Base-by-base conservation (phyloP, 2,329 filamentous ascomycete species). In the Colletotrichum sp. region DNA sequence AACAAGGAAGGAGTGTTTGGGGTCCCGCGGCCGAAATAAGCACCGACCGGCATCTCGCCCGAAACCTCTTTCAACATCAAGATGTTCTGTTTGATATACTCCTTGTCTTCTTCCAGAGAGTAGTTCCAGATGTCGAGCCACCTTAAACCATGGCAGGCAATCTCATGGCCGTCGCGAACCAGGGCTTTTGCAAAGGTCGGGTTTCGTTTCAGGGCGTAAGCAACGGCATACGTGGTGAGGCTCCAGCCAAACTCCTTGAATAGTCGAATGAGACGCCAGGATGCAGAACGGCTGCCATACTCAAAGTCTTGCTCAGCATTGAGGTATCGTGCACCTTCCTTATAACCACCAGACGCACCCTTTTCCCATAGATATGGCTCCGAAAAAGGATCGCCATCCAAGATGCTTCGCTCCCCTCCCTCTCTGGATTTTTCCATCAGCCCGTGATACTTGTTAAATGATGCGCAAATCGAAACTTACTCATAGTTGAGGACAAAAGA, bases 121-220 rank as follows among this genome's bases (percentile, higher is more conserved):
- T 84, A 84, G 52, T 86, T 79, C 78, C 83, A 84, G 66, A 85
- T 84, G 65, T 87, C 85, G n/a, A 87, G 81, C 86, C 85, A 88
- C 62, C 85, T 77, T 30, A 84, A 82, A 18, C 84, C 86, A 76
- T 87, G 86, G 16, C 83, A 83, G 3, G 83, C 84, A 56, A 87
- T 83, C 77, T 87, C 85, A 72, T 86, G 84, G 3, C 85, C 83
- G 32, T 86, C 83, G 39, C 83, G 80, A 3, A 86, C 82, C 32
- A 84, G 84, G 6, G 84, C 85, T 67, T 83, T 80, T 8, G 82
- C 85, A 66, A 86, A 85, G 22, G 80, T 79, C 1, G 85, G 85
- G 76, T 87, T 86, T 52, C 83, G 79, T 76, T 86, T 82, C 77
- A 87, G 80, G 2, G 86, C 85, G 22, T 82, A 79, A 1, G 83